phyloP scores from a whole-genome alignment of 768 basidiomycete genomes.

The Podaxis sp. region DNA sequence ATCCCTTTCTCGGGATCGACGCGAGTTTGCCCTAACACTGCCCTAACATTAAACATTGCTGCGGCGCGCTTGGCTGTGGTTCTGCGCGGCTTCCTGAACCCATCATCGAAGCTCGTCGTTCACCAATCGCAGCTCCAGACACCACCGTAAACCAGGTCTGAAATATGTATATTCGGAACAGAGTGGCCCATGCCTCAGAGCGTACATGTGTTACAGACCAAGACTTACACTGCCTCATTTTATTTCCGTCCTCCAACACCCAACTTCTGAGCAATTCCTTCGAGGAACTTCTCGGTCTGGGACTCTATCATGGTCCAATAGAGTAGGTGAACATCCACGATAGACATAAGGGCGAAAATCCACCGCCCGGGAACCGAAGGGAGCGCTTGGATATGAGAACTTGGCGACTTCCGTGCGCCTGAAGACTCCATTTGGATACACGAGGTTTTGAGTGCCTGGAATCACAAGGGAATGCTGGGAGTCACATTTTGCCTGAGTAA shows the following conservation, averaged over 20 bases:
- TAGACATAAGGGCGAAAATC: conserved; percentile 26
- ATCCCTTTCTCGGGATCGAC: no score
- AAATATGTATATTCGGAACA: conserved; percentile 30
- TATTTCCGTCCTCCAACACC: conserved; percentile 25
- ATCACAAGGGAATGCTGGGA: neutral
- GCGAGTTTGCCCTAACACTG: no score
- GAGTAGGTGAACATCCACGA: conserved; percentile 37
- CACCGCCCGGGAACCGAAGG: neutral
- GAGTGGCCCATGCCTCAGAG: neutral
- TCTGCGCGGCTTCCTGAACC: neutral
- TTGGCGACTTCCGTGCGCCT: neutral
- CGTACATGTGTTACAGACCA: neutral
- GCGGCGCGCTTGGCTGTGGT: neutral
- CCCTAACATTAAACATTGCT: no score
- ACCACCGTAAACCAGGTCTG: conserved; percentile 44
- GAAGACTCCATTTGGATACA: neutral
- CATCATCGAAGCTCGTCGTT: conserved; percentile 28
- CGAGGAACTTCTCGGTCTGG: conserved; percentile 12
- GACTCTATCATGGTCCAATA: conserved; percentile 36
- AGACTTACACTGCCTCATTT: conserved; percentile 45
- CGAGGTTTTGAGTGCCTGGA: neutral
- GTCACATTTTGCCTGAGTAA: conserved; percentile 20
- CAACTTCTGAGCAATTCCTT: conserved; percentile 31
- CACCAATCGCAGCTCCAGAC: conserved; percentile 40
- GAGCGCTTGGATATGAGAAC: neutral